phyloP scores from a whole-genome alignment of 2,329 filamentous ascomycete genomes.

The Hypomyces perniciosus region DNA sequence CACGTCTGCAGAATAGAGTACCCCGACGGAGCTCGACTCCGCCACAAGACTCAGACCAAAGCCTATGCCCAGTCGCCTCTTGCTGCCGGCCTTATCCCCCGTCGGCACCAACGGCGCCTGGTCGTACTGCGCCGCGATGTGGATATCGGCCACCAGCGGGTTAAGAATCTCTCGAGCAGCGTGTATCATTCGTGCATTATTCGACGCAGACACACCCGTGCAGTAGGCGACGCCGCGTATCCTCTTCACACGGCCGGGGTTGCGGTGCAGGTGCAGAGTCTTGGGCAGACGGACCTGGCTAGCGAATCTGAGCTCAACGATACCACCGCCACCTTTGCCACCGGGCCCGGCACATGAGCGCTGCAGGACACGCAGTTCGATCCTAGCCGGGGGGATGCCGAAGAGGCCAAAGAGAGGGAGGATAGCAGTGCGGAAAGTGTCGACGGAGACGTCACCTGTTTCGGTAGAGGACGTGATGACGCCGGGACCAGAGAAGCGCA shows the following conservation, averaged over 20 bases:
- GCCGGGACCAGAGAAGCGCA: slow-evolving; percentile 82
- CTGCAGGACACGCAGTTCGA: slow-evolving; percentile 77
- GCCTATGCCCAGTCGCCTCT: slow-evolving; percentile 72
- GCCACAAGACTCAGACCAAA: slow-evolving; percentile 89
- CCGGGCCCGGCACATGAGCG: slow-evolving; percentile 71
- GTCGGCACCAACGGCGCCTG: slow-evolving; percentile 51
- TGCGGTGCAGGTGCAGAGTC: slow-evolving; percentile 80
- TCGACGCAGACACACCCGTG: slow-evolving; percentile 83
- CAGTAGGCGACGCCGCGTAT: slow-evolving; percentile 92
- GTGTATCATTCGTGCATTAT: slow-evolving; percentile 94
- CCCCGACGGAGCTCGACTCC: slow-evolving; percentile 75
- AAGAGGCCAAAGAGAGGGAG: slow-evolving; percentile 86
- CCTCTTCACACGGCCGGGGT: slow-evolving; percentile 76
- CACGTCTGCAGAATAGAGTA: slow-evolving; percentile 83
- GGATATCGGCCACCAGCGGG: slow-evolving; percentile 77
- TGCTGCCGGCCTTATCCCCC: slow-evolving; percentile 50
- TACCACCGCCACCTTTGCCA: slow-evolving; percentile 76
- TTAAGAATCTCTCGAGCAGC: slow-evolving; percentile 83
- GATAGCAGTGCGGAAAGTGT: slow-evolving; percentile 88
- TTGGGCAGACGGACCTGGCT: slow-evolving; percentile 91
- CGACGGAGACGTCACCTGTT: slow-evolving; percentile 80
- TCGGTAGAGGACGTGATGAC: slow-evolving; percentile 87
- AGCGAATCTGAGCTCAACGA: slow-evolving; percentile 90
- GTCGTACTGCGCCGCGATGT: slow-evolving; percentile 78
- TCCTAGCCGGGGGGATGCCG: slow-evolving; percentile 70